A percentile compares a stretch with the other conserved stretches of the same genome.
These are phyloP conservation scores for Astragalus glycyphyllos DNA, from an alignment of 306 rosid species.

Conservation along the genomic window DNA sequence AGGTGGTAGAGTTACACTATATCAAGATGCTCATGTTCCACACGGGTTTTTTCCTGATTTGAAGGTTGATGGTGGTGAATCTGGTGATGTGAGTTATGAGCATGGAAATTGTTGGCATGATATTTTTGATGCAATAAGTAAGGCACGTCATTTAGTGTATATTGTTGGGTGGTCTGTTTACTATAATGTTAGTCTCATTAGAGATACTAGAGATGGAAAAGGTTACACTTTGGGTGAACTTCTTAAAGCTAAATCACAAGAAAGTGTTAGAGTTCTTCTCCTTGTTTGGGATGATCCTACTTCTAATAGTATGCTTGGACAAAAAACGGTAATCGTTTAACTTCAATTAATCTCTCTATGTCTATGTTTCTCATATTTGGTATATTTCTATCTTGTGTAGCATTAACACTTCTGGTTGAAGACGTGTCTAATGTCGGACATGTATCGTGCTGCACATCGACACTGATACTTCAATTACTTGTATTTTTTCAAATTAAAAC, in stretches of 20 bases:
- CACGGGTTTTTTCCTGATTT: constrained; percentile 62
- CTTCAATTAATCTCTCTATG: constrained; percentile 24
- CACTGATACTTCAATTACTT: too few relatives aligned
- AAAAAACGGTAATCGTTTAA: constrained; percentile 58
- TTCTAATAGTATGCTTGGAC: constrained; percentile 71
- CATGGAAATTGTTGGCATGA: constrained; percentile 77
- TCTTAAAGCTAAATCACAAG: constrained; percentile 80
- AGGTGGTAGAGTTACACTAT: constrained; percentile 77
- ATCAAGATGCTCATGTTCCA: constrained; percentile 87
- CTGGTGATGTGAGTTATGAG: constrained; percentile 47
- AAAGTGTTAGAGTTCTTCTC: constrained; percentile 88
- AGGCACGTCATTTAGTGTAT: constrained; percentile 74
- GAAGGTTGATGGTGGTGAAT: constrained; percentile 47
- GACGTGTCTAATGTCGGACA: too few relatives aligned
- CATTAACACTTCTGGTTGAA: too few relatives aligned
- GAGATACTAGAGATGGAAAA: constrained; percentile 49
- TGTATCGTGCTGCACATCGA: too few relatives aligned
- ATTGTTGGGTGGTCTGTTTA: constrained; percentile 92
- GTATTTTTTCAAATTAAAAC: too few relatives aligned
- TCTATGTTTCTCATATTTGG: constrained; percentile 10
- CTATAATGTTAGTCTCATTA: constrained; percentile 68
- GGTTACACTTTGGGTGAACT: constrained; percentile 69
- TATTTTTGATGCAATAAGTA: constrained; percentile 69
- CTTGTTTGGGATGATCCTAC: constrained; percentile 97
- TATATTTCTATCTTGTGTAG: background rate